Percentiles rank a stretch among this genome's conserved stretches.
phyloP scores from a whole-genome alignment of 345 rosid species.

The Triadica sebifera region DNA sequence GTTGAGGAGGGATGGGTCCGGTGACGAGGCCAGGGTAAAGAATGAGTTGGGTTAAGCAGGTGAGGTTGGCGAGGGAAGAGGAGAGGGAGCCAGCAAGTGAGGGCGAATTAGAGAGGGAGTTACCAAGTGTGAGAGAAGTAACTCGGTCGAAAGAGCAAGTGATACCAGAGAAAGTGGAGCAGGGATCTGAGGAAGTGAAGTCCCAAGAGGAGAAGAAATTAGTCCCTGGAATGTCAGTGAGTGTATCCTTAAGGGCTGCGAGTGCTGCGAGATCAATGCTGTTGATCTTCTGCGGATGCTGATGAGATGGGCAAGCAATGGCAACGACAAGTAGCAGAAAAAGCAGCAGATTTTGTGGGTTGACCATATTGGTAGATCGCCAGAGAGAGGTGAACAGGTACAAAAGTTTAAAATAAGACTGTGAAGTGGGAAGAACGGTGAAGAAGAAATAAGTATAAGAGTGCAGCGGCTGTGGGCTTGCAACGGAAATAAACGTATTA shows the following conservation, averaged over 20 bases:
- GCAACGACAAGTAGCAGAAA: constrained; percentile 10
- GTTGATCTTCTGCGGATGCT: constrained; percentile 15
- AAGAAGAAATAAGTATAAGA: too few species aligned
- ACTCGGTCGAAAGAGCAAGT: constrained; percentile 51
- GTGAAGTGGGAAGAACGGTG: too few species aligned
- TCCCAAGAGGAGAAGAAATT: constrained; percentile 66
- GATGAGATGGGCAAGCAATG: constrained; percentile 1
- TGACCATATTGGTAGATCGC: too few species aligned
- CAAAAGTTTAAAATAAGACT: too few species aligned
- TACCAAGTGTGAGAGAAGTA: constrained; percentile 51
- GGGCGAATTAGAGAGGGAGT: constrained; percentile 42
- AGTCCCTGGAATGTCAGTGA: constrained; percentile 61
- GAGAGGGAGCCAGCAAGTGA: constrained; percentile 79
- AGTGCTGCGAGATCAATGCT: constrained; percentile 45
- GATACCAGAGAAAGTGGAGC: constrained; percentile 61
- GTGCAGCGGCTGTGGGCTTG: too few species aligned
- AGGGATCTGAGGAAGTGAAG: constrained; percentile 51
- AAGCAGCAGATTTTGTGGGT: neutral
- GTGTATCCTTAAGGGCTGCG: constrained; percentile 45
- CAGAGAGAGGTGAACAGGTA: too few species aligned
- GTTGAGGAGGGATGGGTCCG: constrained; percentile 70
- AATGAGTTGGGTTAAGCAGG: constrained; percentile 64
- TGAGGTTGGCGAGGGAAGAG: constrained; percentile 53
- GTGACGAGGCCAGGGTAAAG: constrained; percentile 79
- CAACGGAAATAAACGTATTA: too few species aligned